A percentile compares a stretch with the other conserved stretches of the same genome.
Conservation (phyloP, 2,329 filamentous ascomycete species). For the Trichoderma lentiforme region DNA sequence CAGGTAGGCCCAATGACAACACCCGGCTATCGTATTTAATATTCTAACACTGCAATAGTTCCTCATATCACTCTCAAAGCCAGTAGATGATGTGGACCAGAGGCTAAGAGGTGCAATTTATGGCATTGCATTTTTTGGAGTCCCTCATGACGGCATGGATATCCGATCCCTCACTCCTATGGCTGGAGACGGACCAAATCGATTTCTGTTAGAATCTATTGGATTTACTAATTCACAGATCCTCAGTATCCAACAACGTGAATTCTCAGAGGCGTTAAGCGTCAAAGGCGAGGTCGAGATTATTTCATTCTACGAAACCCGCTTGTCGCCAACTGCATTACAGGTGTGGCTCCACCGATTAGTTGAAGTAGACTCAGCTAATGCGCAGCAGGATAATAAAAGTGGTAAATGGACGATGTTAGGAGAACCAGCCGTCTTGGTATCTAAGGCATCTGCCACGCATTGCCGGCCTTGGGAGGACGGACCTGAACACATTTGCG, state of each 20-base stretch:
- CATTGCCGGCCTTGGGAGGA: background rate
- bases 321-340: background rate
- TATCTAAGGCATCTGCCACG: background rate
- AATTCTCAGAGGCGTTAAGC: background rate
- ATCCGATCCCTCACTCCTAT: background rate
- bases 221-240: background rate
- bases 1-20: background rate
- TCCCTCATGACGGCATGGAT: background rate
- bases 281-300: background rate
- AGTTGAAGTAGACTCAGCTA: background rate
- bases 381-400: background rate
- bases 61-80: background rate
- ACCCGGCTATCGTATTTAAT: background rate
- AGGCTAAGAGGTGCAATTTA: background rate
- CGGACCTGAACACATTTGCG: background rate
- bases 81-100: background rate
- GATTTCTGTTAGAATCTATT: background rate
- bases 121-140: background rate
- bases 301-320: background rate
- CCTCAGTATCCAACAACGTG: background rate
- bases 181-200: background rate
- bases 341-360: background rate
- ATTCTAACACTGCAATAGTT: background rate
- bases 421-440: background rate
- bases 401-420: background rate